Evolutionary conservation across 345 rosid genomes (phyloP), one percentile per base, ranked within the genome.

Genomic region (Eucalyptus globulus): DNA sequence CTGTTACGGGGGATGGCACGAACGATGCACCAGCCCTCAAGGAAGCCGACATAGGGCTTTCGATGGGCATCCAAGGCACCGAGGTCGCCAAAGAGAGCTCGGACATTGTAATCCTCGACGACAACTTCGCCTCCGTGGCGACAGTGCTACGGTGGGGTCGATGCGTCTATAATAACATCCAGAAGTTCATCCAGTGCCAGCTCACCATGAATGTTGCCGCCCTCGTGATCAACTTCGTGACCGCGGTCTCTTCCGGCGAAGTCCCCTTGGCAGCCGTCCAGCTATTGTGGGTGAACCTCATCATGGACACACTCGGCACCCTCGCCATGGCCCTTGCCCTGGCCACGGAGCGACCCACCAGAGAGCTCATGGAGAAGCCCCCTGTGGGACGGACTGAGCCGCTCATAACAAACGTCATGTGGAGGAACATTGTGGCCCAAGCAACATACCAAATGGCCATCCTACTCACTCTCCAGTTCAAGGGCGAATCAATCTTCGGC

Each of bases 1-100:
- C 97, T 1, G 96, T 96, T 86, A 96, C 97, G 0, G 96, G 96
- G 2, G 98, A 97, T 47, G 98, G 96, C 8, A 94, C 96, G 4
- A 95, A 97, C 60, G 97, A 97, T 88, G 98, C 99, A 27, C 96
- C 96, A 3, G 97, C 98, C 2, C 90, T 97, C 19, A 96, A 94
- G 90, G 98, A 94, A 90, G 98, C 97, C 0, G 95, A 95, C 87
- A 93, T 96, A 3, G 97, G 98, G 47, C 93, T 97, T 2, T 95
- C 98, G 2, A 97, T 95, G 97, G 98, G 97, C 53, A 95, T 94
- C 47, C 95, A 94, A 86, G 99, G 97, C 3, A 97, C 96, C 1
- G 98, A 97, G 87, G 97, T 95, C 10, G 97, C 98, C 5, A 97
- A 97, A 60, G 96, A 95, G 60, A 54, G 60, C 60, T 54, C 60